phyloP scores from a whole-genome alignment of 1,139 yeast genomes.

The Nakaseomyces bracarensis region DNA sequence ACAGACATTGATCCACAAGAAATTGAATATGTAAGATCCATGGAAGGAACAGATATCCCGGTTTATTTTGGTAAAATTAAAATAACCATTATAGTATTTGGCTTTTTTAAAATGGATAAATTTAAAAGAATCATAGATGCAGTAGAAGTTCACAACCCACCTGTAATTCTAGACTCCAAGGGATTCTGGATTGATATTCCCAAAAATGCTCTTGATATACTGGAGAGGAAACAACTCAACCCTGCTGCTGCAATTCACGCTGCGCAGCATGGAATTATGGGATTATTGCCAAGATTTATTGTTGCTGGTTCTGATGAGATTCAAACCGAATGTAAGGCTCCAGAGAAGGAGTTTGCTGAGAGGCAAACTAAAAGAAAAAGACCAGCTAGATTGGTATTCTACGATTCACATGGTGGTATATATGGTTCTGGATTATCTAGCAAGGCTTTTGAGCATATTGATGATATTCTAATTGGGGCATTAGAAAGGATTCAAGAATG shows the following conservation, averaged over 20 bases:
- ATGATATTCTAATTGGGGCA: slow-evolving; percentile 54
- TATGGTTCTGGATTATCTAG: slow-evolving; percentile 72
- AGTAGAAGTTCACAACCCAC: slow-evolving; percentile 87
- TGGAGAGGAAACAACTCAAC: slow-evolving; percentile 50
- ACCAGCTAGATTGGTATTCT: slow-evolving; percentile 79
- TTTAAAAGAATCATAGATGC: slow-evolving; percentile 77
- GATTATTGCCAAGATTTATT: slow-evolving; percentile 59
- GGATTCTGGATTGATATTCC: slow-evolving; percentile 95
- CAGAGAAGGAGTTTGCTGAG: slow-evolving; percentile 84
- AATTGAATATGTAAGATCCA: slow-evolving; percentile 55
- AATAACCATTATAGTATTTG: slow-evolving; percentile 74
- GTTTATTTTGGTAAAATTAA: slow-evolving; percentile 66
- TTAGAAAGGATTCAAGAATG: slow-evolving; percentile 53
- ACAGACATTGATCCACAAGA: slow-evolving; percentile 86
- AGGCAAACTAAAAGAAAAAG: slow-evolving; percentile 60
- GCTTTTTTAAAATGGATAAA: slow-evolving; percentile 79
- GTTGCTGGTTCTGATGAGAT: slow-evolving; percentile 66
- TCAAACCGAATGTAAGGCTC: slow-evolving; percentile 91
- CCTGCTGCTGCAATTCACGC: slow-evolving; percentile 95
- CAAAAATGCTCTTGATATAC: slow-evolving; percentile 45
- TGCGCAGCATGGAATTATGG: slow-evolving; percentile 84
- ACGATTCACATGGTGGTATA: slow-evolving; percentile 73
- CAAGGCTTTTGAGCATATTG: slow-evolving; percentile 71
- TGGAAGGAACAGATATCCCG: slow-evolving; percentile 49
- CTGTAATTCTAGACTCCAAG: slow-evolving; percentile 55